Conservation (phyloP, 1,139 yeast genomes). For the Magnusiomyces fungicola region DNA sequence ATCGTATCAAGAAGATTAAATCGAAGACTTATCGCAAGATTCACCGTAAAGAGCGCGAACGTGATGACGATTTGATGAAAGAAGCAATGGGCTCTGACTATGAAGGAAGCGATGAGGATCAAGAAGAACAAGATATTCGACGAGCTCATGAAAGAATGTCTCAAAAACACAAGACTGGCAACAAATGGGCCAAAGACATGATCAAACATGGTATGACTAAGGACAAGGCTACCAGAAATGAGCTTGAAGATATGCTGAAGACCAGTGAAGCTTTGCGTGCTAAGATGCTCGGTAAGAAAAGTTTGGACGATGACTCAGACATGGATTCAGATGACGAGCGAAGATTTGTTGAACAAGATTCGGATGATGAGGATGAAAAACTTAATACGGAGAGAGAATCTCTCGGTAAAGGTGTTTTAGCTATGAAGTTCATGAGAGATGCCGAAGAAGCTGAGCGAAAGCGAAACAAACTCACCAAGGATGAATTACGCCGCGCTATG, state of each 20-base stretch:
- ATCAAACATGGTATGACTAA: conserved; percentile 84
- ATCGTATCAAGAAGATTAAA: conserved; percentile 86
- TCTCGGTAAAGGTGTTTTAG: conserved; percentile 79
- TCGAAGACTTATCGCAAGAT: conserved; percentile 84
- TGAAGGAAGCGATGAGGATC: conserved; percentile 37
- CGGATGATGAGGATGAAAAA: conserved; percentile 32
- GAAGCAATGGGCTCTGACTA: conserved; percentile 37
- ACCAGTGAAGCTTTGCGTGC: conserved; percentile 73
- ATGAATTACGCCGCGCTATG: conserved; percentile 24
- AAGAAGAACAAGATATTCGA: conserved; percentile 57
- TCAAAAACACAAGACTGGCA: conserved; percentile 70
- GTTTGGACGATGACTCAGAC: conserved; percentile 36
- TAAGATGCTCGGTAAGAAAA: conserved; percentile 64
- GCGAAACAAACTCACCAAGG: conserved; percentile 16
- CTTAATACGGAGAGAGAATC: conserved; percentile 31
- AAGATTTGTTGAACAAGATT: conserved; percentile 22
- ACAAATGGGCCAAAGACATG: conserved; percentile 89
- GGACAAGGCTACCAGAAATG: conserved; percentile 75
- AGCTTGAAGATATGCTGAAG: conserved; percentile 88
- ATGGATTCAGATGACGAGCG: conserved; percentile 22
- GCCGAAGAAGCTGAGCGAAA: conserved; percentile 21
- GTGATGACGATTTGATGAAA: conserved; percentile 55
- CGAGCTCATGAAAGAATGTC: conserved; percentile 92
- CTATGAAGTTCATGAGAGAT: conserved; percentile 64
- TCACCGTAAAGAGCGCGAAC: conserved; percentile 74